Conservation (phyloP, 139 green algal genomes). For the Zygnema circumcarinatum region DNA sequence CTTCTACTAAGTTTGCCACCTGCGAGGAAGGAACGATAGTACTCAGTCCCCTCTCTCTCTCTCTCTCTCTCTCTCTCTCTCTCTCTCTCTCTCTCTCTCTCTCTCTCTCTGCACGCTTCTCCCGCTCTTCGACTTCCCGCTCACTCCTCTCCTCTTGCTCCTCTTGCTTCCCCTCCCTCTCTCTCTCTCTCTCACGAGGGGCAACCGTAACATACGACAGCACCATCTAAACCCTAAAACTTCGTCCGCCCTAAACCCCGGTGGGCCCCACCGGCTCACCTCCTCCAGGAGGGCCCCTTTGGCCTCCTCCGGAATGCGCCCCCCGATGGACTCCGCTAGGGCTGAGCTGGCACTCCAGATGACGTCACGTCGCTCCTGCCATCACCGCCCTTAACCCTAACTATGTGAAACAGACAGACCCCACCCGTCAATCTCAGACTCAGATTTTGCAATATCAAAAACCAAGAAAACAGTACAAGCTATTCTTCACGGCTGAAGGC, state of each 20-base stretch:
- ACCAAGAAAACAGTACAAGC: not conserved
- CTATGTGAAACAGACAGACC: not conserved
- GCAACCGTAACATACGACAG: no score
- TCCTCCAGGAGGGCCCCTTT: constrained; percentile 77
- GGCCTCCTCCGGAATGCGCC: constrained; percentile 71
- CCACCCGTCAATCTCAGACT: not conserved
- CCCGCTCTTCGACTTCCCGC: no score
- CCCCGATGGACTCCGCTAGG: constrained; percentile 58
- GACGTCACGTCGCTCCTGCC: constrained; percentile 62
- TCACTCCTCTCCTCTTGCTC: no score
- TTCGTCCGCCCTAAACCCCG: no score
- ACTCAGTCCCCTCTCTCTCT: no score
- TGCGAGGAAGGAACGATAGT: constrained; percentile 30
- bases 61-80: no score
- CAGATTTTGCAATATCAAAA: not conserved
- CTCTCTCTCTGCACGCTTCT: no score
- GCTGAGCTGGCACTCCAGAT: constrained; percentile 78
- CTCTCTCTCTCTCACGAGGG: no score
- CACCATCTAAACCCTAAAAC: no score
- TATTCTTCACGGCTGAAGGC: not conserved
- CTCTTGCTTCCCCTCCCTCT: no score
- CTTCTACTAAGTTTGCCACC: constrained; percentile 91
- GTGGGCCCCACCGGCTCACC: no score
- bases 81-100: no score
- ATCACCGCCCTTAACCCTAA: not conserved